Evolutionary conservation across 441 rosid genomes (phyloP).

Genomic region (Manihot esculenta): DNA sequence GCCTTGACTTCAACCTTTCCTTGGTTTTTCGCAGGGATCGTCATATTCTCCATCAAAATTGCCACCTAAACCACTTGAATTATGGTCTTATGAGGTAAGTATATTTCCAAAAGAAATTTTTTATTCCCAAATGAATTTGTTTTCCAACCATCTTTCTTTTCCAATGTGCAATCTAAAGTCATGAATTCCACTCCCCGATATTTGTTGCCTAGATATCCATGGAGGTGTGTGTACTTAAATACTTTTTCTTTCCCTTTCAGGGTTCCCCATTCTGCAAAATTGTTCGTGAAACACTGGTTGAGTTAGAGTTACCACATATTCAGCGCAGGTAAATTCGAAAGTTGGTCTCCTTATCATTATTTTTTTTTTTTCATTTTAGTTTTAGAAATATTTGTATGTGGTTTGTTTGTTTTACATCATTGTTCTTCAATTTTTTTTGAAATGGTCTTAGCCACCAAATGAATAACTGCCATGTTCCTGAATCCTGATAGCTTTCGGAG

Average conservation of each 20-base stretch:
- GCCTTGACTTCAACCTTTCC: constrained; percentile 4
- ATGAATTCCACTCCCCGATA: not conserved
- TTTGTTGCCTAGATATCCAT: not conserved
- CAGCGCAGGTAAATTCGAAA: constrained; percentile 53
- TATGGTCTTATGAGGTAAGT: constrained; percentile 90
- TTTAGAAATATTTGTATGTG: not conserved
- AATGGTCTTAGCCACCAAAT: not conserved
- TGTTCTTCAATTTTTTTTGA: not conserved
- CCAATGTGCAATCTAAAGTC: not conserved
- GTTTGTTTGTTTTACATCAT: not conserved
- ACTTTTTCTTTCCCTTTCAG: constrained; percentile 33
- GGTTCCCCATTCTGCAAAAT: constrained; percentile 89
- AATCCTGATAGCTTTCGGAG: not conserved
- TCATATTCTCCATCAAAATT: constrained; percentile 67
- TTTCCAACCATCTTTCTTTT: not conserved
- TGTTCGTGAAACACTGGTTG: constrained; percentile 82
- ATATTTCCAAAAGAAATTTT: not conserved
- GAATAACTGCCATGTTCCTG: not conserved
- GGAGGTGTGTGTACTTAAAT: not conserved
- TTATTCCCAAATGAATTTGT: not conserved
- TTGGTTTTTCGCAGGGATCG: constrained; percentile 56
- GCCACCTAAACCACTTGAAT: constrained; percentile 82
- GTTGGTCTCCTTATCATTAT: not conserved
- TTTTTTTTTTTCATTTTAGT: not conserved
- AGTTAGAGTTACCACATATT: constrained; percentile 79